Conservation (phyloP, 345 rosid genomes). For the Crucihimalaya himalaica region DNA sequence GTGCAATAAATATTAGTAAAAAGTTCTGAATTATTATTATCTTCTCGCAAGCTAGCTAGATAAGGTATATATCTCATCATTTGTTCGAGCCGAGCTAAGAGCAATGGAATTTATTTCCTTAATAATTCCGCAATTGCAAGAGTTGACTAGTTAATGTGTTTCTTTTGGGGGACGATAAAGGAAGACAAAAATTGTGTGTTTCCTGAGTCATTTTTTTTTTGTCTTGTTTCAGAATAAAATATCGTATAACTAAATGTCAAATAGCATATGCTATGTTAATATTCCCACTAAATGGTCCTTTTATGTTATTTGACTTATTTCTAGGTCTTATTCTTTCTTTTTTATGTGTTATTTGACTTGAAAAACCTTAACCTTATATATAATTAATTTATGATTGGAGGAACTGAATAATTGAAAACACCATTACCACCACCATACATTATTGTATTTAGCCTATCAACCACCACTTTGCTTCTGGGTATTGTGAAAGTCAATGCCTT, state of each 20-base stretch:
- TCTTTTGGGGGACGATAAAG: slow-evolving; percentile 6
- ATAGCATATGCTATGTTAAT: slow-evolving; percentile 31
- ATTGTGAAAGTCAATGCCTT: slow-evolving; percentile 64
- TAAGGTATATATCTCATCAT: no score
- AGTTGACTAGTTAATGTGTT: slow-evolving; percentile 33
- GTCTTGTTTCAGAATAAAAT: slow-evolving; percentile 15
- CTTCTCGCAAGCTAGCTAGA: not conserved
- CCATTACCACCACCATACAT: slow-evolving; percentile 6
- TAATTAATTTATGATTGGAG: slow-evolving; percentile 8
- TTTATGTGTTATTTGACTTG: slow-evolving; percentile 15
- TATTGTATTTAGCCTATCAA: slow-evolving; percentile 10
- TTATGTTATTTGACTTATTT: slow-evolving; percentile 24
- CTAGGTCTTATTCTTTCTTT: not conserved
- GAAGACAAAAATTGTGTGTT: slow-evolving; percentile 34
- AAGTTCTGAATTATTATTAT: slow-evolving; percentile 14
- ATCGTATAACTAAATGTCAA: not conserved
- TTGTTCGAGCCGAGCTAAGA: no score
- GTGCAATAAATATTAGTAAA: not conserved
- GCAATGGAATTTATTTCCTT: slow-evolving; percentile 7
- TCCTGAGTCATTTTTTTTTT: slow-evolving; percentile 12
- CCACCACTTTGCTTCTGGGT: slow-evolving; percentile 35
- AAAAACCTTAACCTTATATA: not conserved
- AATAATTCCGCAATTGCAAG: slow-evolving; percentile 23
- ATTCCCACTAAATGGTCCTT: slow-evolving; percentile 33
- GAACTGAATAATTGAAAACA: slow-evolving; percentile 14